Evolutionary conservation across 140 eudicot species (phyloP), one percentile per base, ranked within the genome.

Genomic region (Cichorium intybus): DNA sequence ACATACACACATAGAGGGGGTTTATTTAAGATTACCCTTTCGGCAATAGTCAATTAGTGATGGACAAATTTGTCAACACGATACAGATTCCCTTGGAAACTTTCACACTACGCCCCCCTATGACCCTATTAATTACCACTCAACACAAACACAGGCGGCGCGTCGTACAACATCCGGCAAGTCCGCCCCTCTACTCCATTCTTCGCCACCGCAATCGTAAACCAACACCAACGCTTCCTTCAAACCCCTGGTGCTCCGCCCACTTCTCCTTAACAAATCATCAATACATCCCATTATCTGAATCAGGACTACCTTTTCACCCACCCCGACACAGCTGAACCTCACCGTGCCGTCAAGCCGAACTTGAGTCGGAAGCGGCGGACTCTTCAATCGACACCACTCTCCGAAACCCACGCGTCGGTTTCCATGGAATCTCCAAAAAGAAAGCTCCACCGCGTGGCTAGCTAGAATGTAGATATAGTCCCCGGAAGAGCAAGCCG

Each of bases 391-490:
- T 57, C 95, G 67, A 45, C 80, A 35, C 97, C 97, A 91, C 74
- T 83, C 97, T 9, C 90, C 94, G 7, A 77, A 86, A 4, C 81
- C 56, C 12, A 5, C 37, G 20, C 60, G 18, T 11, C 88, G 28
- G 7, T 50, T 24, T 4, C 79, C 95, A 6, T 73, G 34, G 24
- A 87, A 87, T 64, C 79, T 81, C 97, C 97, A 91, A 52, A 91
- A 91, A 1, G 96, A 87, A 2, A 90, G 77, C 82, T 90, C 97
- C 17, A 87, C 95, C 17, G 96, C 90, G 29, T 90, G 97, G 60
- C 97, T 90, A 7, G 95, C 77, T 0, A 90, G 62, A 24, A 87
- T 62, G 72, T 87, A 90, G 20, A 90, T 48, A 47, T 71, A 0
- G 5, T 83, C 80, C 18, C 70, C 64, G 1, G 86, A 81, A 0